Percentiles rank a stretch among this genome's conserved stretches.
phyloP scores from a whole-genome alignment of 1,284 basidiomycete genomes.

The Wallemia ichthyophaga region DNA sequence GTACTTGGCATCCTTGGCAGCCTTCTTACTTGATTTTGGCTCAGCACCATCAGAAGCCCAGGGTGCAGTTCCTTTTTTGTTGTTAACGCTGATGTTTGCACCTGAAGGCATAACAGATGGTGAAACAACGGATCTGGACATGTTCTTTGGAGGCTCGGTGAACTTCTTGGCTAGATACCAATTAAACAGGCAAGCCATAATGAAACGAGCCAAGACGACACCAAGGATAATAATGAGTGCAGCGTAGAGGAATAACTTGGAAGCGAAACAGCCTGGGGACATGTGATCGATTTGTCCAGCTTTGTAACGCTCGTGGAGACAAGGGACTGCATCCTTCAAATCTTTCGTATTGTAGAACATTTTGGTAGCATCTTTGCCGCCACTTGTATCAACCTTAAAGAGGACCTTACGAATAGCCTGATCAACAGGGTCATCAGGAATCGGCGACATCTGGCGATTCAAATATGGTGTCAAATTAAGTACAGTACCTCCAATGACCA shows the following conservation, averaged over 20 bases:
- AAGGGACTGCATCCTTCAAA: slow-evolving; percentile 36
- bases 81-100: slow-evolving; percentile 65
- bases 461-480: slow-evolving; percentile 81
- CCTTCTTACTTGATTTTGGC: slow-evolving; percentile 6
- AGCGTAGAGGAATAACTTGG: slow-evolving; percentile 61
- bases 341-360: slow-evolving; percentile 43
- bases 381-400: slow-evolving; percentile 19
- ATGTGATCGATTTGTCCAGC: slow-evolving; percentile 92
- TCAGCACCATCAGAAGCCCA: slow-evolving; percentile 32
- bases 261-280: slow-evolving; percentile 80
- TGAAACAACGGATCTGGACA: slow-evolving; percentile 47
- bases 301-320: slow-evolving; percentile 52
- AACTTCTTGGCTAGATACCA: slow-evolving; percentile 71
- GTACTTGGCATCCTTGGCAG: slow-evolving; percentile 4
- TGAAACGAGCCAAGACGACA: slow-evolving; percentile 67
- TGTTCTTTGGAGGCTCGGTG: slow-evolving; percentile 37
- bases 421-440: slow-evolving; percentile 57
- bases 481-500: slow-evolving; percentile 76
- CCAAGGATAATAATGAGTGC: slow-evolving; percentile 72
- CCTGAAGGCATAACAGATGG: slow-evolving; percentile 88
- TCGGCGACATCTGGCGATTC: slow-evolving; percentile 18
- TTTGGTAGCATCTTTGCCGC: slow-evolving; percentile 66
- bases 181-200: slow-evolving; percentile 85
- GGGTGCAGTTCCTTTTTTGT: slow-evolving; percentile 64
- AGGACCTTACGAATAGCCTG: slow-evolving; percentile 47